A percentile compares a stretch with the other conserved stretches of the same genome.
These are phyloP conservation scores for Inosperma sp. DNA, from an alignment of 768 basidiomycete genomes.

Conservation along the genomic window DNA sequence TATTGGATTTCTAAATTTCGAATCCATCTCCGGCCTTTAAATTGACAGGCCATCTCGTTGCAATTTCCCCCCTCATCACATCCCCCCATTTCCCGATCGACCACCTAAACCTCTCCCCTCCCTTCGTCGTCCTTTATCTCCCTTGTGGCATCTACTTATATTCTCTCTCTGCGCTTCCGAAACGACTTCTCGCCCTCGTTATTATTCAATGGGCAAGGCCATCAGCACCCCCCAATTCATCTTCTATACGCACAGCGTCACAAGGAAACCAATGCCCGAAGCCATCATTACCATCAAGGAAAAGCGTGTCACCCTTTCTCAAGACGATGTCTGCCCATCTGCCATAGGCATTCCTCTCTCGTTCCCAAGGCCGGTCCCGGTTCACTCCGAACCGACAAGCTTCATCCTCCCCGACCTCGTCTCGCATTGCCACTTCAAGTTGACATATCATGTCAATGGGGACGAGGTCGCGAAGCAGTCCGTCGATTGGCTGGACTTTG, in stretches of 20 bases:
- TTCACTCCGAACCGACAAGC: constrained; percentile 23
- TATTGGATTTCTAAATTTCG: too few species aligned
- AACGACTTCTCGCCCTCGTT: neutral
- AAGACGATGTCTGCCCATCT: too few species aligned
- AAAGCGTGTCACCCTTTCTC: too few species aligned
- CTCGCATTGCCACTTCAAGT: constrained; percentile 44
- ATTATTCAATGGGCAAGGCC: neutral
- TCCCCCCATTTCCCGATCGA: neutral
- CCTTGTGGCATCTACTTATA: neutral
- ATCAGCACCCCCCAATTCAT: constrained; percentile 4
- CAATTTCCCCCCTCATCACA: neutral
- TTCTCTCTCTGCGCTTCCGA: neutral
- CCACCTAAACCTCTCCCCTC: neutral
- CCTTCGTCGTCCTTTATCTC: neutral
- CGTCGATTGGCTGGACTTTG: constrained; percentile 46
- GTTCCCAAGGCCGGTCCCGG: constrained; percentile 1
- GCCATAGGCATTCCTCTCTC: constrained; percentile 7
- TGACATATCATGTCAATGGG: constrained; percentile 41
- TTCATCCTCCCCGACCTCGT: constrained; percentile 56
- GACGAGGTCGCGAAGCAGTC: constrained; percentile 45
- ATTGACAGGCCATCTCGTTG: too few species aligned
- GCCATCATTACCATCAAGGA: neutral
- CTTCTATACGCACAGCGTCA: too few species aligned
- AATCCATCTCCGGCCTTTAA: too few species aligned
- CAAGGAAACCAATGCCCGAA: too few species aligned